A percentile compares a stretch with the other conserved stretches of the same genome.
Conservation (phyloP, 495 filamentous ascomycete genomes). For the Friedmanniomyces simplex region DNA sequence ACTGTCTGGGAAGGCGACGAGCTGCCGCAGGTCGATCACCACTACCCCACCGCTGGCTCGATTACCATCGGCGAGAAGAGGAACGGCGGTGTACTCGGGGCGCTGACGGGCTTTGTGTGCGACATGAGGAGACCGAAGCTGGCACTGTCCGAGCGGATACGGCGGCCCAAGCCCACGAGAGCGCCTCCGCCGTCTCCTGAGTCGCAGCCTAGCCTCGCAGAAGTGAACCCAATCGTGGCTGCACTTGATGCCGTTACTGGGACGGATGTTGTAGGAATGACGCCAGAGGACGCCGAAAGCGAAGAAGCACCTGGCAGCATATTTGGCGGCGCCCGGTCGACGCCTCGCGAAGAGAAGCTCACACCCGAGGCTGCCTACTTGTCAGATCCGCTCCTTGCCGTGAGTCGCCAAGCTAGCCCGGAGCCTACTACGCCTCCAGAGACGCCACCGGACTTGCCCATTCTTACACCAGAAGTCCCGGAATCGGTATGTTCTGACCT, state of each 20-base stretch:
- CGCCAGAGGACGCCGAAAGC: neutral
- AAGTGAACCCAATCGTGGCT: neutral
- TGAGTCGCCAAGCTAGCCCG: neutral
- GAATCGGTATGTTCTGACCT: neutral
- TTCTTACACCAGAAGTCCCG: neutral
- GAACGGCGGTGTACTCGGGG: constrained; percentile 64
- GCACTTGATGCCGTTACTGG: neutral
- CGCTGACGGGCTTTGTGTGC: constrained; percentile 55
- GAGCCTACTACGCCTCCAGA: neutral
- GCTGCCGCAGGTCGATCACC: constrained; percentile 45
- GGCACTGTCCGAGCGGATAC: constrained; percentile 10
- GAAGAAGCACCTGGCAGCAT: neutral
- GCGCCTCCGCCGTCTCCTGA: neutral
- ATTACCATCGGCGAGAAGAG: constrained; percentile 29
- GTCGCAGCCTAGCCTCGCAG: neutral
- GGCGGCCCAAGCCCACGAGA: neutral
- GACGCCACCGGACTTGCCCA: neutral
- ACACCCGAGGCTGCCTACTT: neutral
- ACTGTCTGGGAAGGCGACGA: constrained; percentile 49
- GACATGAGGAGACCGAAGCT: constrained; percentile 41
- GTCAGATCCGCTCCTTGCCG: neutral
- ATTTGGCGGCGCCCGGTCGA: neutral
- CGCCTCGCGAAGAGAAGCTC: neutral
- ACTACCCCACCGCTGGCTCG: constrained; percentile 29
- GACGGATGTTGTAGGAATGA: neutral